A percentile compares a stretch with the other conserved stretches of the same genome.
phyloP scores from a whole-genome alignment of 2,329 filamentous ascomycete genomes.

The Xylariaceae sp. region DNA sequence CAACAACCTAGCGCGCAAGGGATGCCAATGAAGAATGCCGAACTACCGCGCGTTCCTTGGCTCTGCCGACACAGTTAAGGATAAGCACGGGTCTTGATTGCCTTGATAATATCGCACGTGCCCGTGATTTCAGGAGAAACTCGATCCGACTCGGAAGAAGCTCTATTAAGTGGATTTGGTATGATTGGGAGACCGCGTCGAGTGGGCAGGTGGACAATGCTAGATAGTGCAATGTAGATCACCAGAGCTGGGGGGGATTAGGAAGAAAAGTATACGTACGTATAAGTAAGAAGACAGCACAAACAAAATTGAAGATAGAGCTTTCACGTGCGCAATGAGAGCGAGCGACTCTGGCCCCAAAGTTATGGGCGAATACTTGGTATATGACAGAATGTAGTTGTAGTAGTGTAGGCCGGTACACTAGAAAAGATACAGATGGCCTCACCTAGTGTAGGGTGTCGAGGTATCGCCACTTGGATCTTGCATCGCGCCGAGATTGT shows the following conservation, averaged over 20 bases:
- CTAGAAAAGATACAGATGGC: not conserved
- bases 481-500: not conserved
- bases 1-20: conserved; percentile 1
- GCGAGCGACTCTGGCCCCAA: conserved; percentile 2
- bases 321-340: conserved; percentile 10
- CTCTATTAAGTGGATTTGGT: not conserved
- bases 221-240: not conserved
- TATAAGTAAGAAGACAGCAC: not conserved
- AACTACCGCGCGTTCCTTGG: not conserved
- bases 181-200: conserved; percentile 2
- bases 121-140: not conserved
- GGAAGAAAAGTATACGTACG: not conserved
- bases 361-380: not conserved
- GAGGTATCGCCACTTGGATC: not conserved
- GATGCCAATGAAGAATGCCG: not conserved
- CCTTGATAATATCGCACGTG: not conserved
- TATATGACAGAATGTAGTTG: not conserved
- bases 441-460: not conserved
- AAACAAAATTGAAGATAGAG: not conserved
- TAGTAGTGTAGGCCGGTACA: not conserved
- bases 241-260: not conserved
- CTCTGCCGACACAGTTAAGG: not conserved
- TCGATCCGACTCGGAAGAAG: not conserved
- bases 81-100: not conserved
- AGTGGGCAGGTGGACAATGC: not conserved